A percentile compares a stretch with the other conserved stretches of the same genome.
Conservation (phyloP, 306 rosid genomes). For the Ceratonia siliqua region DNA sequence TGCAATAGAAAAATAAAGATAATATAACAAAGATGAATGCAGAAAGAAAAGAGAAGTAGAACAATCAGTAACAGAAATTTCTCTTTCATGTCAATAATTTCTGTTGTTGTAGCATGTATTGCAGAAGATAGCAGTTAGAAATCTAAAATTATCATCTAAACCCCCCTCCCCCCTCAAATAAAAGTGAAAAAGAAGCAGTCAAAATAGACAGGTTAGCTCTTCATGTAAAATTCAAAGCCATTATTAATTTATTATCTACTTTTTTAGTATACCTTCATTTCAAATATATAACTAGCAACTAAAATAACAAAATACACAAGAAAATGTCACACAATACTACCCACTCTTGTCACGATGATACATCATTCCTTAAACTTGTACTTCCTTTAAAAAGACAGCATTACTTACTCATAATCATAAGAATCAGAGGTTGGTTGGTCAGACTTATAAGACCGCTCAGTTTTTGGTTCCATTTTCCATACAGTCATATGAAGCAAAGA, state of each 20-base stretch:
- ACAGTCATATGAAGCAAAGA: too few species aligned
- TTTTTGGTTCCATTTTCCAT: too few species aligned
- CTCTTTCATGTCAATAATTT: slow-evolving; percentile 4
- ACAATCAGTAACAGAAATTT: neutral
- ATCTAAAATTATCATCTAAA: neutral
- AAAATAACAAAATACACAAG: too few species aligned
- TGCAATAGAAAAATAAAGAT: neutral
- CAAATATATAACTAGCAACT: too few species aligned
- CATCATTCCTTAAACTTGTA: too few species aligned
- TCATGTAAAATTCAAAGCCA: neutral
- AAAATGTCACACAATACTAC: too few species aligned
- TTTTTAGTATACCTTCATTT: neutral
- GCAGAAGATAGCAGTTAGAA: neutral
- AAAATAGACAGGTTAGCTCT: neutral
- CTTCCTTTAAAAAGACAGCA: too few species aligned
- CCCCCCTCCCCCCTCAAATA: neutral
- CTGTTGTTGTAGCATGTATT: neutral
- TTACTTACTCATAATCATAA: too few species aligned
- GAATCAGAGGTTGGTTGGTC: too few species aligned
- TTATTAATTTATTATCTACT: neutral
- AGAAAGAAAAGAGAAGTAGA: slow-evolving; percentile 16
- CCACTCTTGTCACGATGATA: too few species aligned
- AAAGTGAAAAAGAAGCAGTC: too few species aligned
- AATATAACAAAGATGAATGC: slow-evolving; percentile 17
- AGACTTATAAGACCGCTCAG: too few species aligned